Base-by-base conservation (phyloP, 2,329 filamentous ascomycete species). In the Pseudovirgaria hyperparasitica region DNA sequence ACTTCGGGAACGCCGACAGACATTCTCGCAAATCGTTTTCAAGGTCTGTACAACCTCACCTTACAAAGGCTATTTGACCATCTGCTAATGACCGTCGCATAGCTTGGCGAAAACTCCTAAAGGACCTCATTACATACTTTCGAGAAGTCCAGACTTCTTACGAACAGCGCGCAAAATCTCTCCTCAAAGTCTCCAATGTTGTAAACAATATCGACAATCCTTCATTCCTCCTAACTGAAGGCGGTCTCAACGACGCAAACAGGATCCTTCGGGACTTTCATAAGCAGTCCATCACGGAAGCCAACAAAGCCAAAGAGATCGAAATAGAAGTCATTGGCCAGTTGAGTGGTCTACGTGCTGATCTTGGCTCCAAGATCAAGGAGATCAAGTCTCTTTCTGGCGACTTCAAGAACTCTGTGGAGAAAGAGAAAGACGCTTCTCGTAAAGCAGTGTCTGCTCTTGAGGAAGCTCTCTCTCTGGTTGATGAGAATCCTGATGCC, bases 351-450 rank as follows among this genome's bases (percentile, higher is more conserved):
- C 62, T 98, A 28, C 67, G 90, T 31, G 86, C 76, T 45, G 90
- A 98, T 52, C 63, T 98, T 11, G 79, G 80, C 35, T 84, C 92
- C 52, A 98, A 98, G 62, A 92, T 92, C 54, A 98, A 96, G 56
- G 90, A 98, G 57, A 98, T 98, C 60, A 93, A 92, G 59, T 78
- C 75, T 39, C 63, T 98, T 10, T 81, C 84, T 5, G 81, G 85
- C 10, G 90, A 98, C 53, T 98, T 98, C 59, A 93, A 93, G 58
- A 98, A 93, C 50, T 81, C 78, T 0, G 85, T 98, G 7, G 84
- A 93, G 15, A 93, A 87, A 58, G 90, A 96, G 55, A 87, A 92
- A 62, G 86, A 94, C 12, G 62, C 54, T 11, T 94, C 90, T 0
- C 70, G 76, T 34, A 82, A 74, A 49, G 77, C 78, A 10, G 82